These are phyloP conservation scores for Candida dajiaensis DNA, from an alignment of 805 yeast species.

Conservation along the genomic window DNA sequence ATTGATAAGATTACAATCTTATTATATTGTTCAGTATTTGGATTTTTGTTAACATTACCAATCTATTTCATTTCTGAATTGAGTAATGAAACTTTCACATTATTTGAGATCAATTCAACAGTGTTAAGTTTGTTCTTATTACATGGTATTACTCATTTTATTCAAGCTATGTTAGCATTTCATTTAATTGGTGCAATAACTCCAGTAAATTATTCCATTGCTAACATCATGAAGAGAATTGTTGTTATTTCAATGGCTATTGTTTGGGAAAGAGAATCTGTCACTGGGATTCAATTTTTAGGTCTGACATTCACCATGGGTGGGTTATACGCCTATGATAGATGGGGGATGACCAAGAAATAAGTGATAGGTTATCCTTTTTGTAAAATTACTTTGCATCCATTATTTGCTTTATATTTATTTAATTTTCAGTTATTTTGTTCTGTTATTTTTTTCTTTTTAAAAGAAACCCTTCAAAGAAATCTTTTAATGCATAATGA, in stretches of 20 bases:
- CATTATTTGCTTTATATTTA: too few species aligned
- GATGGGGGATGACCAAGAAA: conserved; percentile 45
- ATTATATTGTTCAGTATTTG: conserved; percentile 65
- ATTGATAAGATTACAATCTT: conserved; percentile 67
- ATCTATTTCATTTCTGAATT: conserved; percentile 56
- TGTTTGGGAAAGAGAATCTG: conserved; percentile 48
- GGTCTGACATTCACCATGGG: conserved; percentile 52
- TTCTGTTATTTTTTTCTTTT: too few species aligned
- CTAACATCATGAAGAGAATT: conserved; percentile 69
- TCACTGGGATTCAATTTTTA: conserved; percentile 36
- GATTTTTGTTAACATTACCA: conserved; percentile 62
- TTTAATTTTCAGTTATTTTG: too few species aligned
- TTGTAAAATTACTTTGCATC: neutral
- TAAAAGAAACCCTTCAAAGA: too few species aligned
- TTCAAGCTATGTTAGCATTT: conserved; percentile 70
- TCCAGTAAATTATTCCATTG: conserved; percentile 77
- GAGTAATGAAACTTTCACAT: conserved; percentile 23
- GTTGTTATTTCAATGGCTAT: conserved; percentile 64
- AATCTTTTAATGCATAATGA: too few species aligned
- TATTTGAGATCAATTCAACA: conserved; percentile 22
- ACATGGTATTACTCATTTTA: conserved; percentile 68
- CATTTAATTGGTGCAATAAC: conserved; percentile 65
- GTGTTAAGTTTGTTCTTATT: conserved; percentile 37
- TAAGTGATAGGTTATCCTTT: neutral
- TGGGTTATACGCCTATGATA: conserved; percentile 68